Conservation (phyloP, 1,284 basidiomycete genomes). For the Irpex sp. region DNA sequence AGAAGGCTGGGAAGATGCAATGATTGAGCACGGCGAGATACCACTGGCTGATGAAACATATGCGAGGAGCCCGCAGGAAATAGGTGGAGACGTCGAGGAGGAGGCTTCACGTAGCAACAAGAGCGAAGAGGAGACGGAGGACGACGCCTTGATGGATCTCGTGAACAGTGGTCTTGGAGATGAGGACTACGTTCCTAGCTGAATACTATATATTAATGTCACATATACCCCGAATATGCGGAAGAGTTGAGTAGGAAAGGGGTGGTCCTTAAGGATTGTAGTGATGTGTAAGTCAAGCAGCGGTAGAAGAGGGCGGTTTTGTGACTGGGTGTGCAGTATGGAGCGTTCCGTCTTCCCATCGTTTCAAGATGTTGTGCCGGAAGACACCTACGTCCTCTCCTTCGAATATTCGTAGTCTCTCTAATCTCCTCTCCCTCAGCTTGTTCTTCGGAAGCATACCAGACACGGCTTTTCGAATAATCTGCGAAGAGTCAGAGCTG, state of each 20-base stretch:
- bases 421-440: conserved; percentile 80
- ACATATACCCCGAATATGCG: too few relatives aligned
- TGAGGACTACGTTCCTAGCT: conserved; percentile 8
- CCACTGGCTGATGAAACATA: neutral
- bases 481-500: conserved; percentile 44
- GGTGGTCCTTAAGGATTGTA: neutral
- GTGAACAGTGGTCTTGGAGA: conserved; percentile 4
- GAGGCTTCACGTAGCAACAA: neutral
- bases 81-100: neutral
- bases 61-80: neutral
- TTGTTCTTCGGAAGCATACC: conserved; percentile 98
- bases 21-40: conserved; percentile 8
- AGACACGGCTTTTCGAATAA: conserved; percentile 92
- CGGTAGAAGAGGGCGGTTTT: neutral
- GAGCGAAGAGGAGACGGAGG: conserved; percentile 5
- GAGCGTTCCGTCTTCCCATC: conserved; percentile 75
- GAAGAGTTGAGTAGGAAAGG: neutral
- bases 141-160: neutral
- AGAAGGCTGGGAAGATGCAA: conserved; percentile 38
- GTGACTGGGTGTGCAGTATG: conserved; percentile 6
- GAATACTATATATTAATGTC: neutral
- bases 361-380: conserved; percentile 63
- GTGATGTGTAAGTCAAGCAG: neutral
- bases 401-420: conserved; percentile 83
- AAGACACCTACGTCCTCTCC: conserved; percentile 69